Conservation (phyloP, 176 grass and related monocot genomes). For the Echinochloa phyllopogon region DNA sequence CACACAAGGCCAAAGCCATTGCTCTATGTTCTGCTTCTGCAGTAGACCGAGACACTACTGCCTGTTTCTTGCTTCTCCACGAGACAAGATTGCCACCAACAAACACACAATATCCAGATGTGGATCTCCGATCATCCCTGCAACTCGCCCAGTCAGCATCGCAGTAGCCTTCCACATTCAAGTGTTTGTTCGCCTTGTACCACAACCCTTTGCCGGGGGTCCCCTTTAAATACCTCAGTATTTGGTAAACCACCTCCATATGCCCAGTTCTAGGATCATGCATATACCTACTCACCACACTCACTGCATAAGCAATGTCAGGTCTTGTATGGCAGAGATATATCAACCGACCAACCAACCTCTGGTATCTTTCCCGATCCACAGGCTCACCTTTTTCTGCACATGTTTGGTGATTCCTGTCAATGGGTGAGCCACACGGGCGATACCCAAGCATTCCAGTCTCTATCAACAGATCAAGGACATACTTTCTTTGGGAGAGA, state of each 20-base stretch:
- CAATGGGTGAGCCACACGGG: neutral
- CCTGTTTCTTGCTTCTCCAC: no score
- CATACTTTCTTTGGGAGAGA: neutral
- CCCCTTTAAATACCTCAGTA: neutral
- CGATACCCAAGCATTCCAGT: neutral
- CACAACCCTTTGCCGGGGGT: neutral
- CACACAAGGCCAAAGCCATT: no score
- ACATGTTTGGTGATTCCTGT: neutral
- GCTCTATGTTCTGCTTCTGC: no score
- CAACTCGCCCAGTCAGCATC: neutral
- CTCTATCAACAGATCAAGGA: neutral
- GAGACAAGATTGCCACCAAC: no score
- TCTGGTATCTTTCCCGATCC: neutral
- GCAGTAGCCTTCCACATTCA: neutral
- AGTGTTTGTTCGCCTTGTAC: neutral
- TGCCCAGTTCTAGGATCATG: neutral
- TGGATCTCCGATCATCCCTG: neutral
- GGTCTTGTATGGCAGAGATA: neutral
- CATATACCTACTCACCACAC: neutral
- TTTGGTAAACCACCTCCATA: neutral
- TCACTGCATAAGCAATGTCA: neutral
- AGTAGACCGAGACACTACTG: no score
- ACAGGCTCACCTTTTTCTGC: neutral
- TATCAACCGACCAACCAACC: neutral
- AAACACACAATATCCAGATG: no score